Conservation (phyloP, 2,329 filamentous ascomycete genomes). For the Sphaerulina vaccinii region DNA sequence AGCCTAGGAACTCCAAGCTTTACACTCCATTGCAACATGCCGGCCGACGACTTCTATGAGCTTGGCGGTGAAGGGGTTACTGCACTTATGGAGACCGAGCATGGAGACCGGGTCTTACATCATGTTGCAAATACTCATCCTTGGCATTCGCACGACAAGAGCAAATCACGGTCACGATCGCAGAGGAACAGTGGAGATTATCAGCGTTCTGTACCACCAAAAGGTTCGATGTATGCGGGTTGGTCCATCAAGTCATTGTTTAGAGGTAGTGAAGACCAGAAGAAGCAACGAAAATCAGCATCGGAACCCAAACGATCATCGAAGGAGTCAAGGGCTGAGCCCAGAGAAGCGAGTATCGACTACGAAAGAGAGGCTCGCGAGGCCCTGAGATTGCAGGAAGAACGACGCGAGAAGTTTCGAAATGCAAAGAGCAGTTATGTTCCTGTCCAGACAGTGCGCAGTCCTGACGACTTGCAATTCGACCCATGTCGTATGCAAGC, state of each 20-base stretch:
- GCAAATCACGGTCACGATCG: background rate
- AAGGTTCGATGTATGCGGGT: background rate
- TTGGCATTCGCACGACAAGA: background rate
- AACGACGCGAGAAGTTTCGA: constrained; percentile 6
- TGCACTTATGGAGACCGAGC: constrained; percentile 1
- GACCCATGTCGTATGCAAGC: background rate
- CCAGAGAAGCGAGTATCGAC: background rate
- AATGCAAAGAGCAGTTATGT: constrained; percentile 3
- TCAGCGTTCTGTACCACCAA: background rate
- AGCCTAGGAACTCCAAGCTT: too few relatives aligned
- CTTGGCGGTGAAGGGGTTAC: constrained; percentile 5
- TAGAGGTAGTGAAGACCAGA: constrained; percentile 3
- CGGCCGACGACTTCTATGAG: constrained; percentile 3
- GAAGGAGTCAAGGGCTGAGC: background rate
- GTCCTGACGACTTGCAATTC: constrained; percentile 2
- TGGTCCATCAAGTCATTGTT: constrained; percentile 7
- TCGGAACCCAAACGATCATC: background rate
- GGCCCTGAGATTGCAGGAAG: background rate
- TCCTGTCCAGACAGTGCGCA: background rate
- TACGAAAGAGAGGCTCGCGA: background rate
- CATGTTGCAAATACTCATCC: background rate
- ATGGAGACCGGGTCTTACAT: background rate
- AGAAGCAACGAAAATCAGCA: background rate
- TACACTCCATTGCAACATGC: constrained; percentile 1
- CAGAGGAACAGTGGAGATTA: background rate